These are phyloP conservation scores for Reutealis trisperma DNA, from an alignment of 345 rosid species.

Conservation along the genomic window DNA sequence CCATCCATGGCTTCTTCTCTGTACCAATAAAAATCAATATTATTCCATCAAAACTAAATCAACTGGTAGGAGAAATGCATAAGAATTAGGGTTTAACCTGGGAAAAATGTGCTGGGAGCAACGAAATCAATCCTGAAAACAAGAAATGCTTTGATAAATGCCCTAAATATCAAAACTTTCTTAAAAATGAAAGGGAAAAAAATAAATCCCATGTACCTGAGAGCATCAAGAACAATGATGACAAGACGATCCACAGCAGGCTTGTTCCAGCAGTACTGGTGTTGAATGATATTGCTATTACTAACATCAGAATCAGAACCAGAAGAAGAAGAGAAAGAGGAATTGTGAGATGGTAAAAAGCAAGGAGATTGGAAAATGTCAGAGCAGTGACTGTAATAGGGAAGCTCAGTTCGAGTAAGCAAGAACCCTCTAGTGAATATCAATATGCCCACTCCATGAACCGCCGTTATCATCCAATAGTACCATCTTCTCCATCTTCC, in stretches of 20 bases:
- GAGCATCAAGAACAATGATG: constrained; percentile 82
- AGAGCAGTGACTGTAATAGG: constrained; percentile 63
- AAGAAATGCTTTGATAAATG: neutral
- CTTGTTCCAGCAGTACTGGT: constrained; percentile 55
- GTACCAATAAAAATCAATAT: neutral
- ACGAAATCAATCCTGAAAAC: constrained; percentile 70
- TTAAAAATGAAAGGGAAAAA: neutral
- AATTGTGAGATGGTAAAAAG: constrained; percentile 21
- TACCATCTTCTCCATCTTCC: constrained; percentile 15
- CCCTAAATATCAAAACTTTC: neutral
- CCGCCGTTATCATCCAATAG: constrained; percentile 31
- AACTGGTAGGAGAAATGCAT: neutral
- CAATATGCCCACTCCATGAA: constrained; percentile 61
- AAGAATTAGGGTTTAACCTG: constrained; percentile 38
- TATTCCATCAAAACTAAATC: neutral
- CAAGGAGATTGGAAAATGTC: constrained; percentile 72
- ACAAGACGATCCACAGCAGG: constrained; percentile 69
- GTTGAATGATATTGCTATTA: constrained; percentile 4
- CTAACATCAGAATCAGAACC: neutral
- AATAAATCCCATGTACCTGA: constrained; percentile 38
- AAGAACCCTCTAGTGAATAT: constrained; percentile 84
- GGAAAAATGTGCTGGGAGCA: constrained; percentile 70
- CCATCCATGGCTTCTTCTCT: constrained; percentile 93
- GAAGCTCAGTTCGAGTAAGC: constrained; percentile 92
- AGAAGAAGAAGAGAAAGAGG: constrained; percentile 8